Base-by-base conservation (phyloP, 768 basidiomycete genomes). In the Tulasnella sp. region DNA sequence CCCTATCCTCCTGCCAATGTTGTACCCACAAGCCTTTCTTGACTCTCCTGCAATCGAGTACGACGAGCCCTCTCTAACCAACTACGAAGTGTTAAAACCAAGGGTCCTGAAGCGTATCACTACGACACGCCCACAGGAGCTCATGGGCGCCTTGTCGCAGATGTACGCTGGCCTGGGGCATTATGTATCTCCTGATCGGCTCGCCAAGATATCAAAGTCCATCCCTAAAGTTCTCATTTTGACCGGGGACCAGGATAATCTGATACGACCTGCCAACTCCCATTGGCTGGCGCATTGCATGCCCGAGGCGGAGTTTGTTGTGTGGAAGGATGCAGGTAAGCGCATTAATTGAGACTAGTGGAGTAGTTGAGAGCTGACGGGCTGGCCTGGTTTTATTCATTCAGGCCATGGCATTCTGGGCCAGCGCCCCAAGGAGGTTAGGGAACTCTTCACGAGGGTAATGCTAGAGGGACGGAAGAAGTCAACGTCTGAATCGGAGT, bases 111-210 rank as follows among this genome's bases (percentile, higher is more conserved):
- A 67, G 17, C 80, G 83, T 19, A 71, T 80, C 17, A 64, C 69
- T 3, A 70, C 78, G 5, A 82, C 84, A 1, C 77, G 76, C 32
- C 80, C 78, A 2, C 89, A 88, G 64, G 73, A 71, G 2, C 68
- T 83, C 53, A 61, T 78, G 17, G 88, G 88, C 0, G 71, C 78
- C 26, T 59, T 91, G 15, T 87, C 84, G 10, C 90, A 92, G 68
- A 82, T 86, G 80, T 74, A 73, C 13, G 86, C 88, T 0, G 82
- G 66, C 0, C 63, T 86, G 0, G 84, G 82, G 0, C 87, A 90
- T 67, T 66, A 76, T 54, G 81, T 88, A 45, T 63, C 66, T 3
- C 69, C 77, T 0, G 73, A 74, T 0, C 75, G 78, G 3, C 74
- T 85, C 19, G 69, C 70, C 11, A 67, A 61, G 34, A 78, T 87